These are phyloP conservation scores for Fragaria ananassa DNA, from an alignment of 306 rosid species.

Conservation along the genomic window DNA sequence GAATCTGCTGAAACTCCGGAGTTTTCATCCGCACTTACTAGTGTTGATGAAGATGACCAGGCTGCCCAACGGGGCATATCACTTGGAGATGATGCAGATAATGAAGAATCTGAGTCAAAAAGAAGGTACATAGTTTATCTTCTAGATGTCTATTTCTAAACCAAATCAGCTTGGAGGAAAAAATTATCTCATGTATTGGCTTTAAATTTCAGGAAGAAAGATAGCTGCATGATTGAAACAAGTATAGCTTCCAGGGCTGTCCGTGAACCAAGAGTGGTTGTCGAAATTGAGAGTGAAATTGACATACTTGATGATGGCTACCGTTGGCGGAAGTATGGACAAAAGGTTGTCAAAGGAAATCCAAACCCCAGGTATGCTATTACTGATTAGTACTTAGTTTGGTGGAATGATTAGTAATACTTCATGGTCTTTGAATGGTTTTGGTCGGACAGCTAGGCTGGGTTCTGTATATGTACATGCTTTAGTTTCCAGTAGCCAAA, in stretches of 20 bases:
- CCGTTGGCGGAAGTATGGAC: conserved; percentile 95
- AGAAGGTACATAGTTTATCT: conserved; percentile 50
- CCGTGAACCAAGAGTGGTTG: conserved; percentile 81
- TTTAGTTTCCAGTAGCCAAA: background rate
- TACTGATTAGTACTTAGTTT: background rate
- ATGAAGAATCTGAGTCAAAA: conserved; percentile 60
- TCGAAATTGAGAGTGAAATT: conserved; percentile 72
- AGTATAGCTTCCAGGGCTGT: conserved; percentile 48
- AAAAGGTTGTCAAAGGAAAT: conserved; percentile 92
- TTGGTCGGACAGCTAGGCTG: background rate
- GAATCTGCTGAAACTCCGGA: conserved; percentile 61
- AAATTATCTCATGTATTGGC: conserved; percentile 21
- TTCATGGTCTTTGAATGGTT: background rate
- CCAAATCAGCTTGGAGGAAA: background rate
- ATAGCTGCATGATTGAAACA: conserved; percentile 48
- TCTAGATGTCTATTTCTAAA: conserved; percentile 8
- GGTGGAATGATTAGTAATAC: background rate
- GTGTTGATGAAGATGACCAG: conserved; percentile 53
- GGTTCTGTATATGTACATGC: background rate
- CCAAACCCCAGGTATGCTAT: conserved; percentile 77
- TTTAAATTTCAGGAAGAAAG: conserved; percentile 58
- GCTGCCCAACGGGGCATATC: conserved; percentile 43
- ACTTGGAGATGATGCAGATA: conserved; percentile 50
- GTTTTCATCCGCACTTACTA: conserved; percentile 63
- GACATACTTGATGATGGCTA: conserved; percentile 94